These are phyloP conservation scores for Bacidia gigantensis DNA, from an alignment of 495 filamentous ascomycete genomes.

Conservation along the genomic window DNA sequence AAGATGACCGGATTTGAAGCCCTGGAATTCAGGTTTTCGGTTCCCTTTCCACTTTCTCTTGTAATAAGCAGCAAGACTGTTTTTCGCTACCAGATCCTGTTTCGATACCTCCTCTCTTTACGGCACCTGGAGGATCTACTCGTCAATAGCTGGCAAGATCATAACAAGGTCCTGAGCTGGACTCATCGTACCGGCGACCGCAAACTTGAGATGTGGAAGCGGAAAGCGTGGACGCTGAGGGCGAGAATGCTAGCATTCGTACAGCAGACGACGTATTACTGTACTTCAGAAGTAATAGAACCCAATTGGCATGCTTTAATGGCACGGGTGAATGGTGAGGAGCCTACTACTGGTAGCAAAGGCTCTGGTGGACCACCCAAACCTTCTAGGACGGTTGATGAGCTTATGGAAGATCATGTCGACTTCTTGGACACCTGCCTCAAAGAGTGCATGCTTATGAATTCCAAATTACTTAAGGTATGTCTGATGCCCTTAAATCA, in stretches of 20 bases:
- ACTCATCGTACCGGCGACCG: constrained; percentile 60
- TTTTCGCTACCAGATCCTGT: constrained; percentile 87
- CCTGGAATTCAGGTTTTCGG: constrained; percentile 80
- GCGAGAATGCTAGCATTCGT: constrained; percentile 94
- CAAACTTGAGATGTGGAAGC: constrained; percentile 80
- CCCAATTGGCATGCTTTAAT: constrained; percentile 93
- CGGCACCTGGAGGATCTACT: constrained; percentile 79
- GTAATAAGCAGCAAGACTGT: constrained; percentile 94
- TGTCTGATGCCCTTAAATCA: constrained; percentile 13
- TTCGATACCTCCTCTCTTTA: constrained; percentile 78
- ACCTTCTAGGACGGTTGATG: constrained; percentile 77
- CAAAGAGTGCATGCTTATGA: constrained; percentile 98
- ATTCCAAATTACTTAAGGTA: constrained; percentile 83
- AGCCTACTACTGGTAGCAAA: constrained; percentile 30
- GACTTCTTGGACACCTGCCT: constrained; percentile 95
- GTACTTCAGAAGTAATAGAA: constrained; percentile 91
- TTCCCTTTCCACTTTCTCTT: constrained; percentile 92
- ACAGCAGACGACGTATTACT: constrained; percentile 91
- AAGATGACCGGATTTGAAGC: constrained; percentile 80
- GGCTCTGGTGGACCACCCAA: constrained; percentile 19
- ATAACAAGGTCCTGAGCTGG: constrained; percentile 75
- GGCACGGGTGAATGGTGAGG: constrained; percentile 56
- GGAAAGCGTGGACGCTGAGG: constrained; percentile 78
- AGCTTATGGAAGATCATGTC: constrained; percentile 98
- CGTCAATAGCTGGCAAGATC: constrained; percentile 75